phyloP scores from a whole-genome alignment of 1,284 basidiomycete genomes.

The Ceratobasidium sp. region DNA sequence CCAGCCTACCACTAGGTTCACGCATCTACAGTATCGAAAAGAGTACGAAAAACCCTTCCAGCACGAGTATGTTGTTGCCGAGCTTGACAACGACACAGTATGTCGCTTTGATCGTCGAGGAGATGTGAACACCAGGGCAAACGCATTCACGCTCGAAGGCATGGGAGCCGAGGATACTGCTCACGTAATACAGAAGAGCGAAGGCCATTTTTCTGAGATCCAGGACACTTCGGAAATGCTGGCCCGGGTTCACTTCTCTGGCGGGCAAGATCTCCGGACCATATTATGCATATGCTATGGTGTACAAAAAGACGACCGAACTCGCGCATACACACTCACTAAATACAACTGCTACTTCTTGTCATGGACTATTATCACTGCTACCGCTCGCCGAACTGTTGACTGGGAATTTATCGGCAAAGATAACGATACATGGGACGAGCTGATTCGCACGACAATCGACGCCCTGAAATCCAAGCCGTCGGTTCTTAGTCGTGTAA shows the following conservation, averaged over 20 bases:
- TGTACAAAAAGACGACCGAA: not conserved
- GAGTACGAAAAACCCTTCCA: constrained; percentile 20
- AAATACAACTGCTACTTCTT: constrained; percentile 36
- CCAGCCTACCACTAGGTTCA: constrained; percentile 21
- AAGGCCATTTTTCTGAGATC: not conserved
- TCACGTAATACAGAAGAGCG: constrained; percentile 10
- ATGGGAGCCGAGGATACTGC: constrained; percentile 32
- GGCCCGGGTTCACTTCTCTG: constrained; percentile 6
- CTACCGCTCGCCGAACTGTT: not conserved
- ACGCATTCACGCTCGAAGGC: constrained; percentile 5
- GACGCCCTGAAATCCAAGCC: not conserved
- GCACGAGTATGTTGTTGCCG: constrained; percentile 23
- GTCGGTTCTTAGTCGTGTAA: not conserved
- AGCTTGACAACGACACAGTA: constrained; percentile 9
- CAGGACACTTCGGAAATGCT: constrained; percentile 1
- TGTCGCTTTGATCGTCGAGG: constrained; percentile 37
- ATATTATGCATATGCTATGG: constrained; percentile 24
- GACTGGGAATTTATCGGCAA: constrained; percentile 9
- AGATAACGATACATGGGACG: constrained; percentile 4
- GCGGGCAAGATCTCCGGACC: constrained; percentile 3
- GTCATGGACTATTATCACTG: constrained; percentile 22
- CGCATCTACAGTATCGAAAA: constrained; percentile 25
- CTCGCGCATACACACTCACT: constrained; percentile 18
- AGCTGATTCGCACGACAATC: not conserved
- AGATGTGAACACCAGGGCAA: not conserved